Evolutionary conservation across 2,329 filamentous ascomycete species (phyloP).

Genomic region (Fusarium albosuccineum): DNA sequence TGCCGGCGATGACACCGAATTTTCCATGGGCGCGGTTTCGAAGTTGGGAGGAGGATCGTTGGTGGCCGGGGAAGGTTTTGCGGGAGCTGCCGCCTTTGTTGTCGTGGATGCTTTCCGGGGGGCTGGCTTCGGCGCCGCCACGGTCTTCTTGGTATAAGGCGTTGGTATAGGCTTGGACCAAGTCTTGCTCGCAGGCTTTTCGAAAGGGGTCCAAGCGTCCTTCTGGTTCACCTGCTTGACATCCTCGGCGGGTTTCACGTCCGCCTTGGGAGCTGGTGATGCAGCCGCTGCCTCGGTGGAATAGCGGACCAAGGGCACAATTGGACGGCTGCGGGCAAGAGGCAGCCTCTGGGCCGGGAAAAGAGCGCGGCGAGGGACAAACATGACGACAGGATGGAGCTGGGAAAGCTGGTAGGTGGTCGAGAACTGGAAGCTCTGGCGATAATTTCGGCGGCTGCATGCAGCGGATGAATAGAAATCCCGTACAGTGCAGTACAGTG

Average conservation of each 20-base stretch:
- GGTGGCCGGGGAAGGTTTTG: not conserved
- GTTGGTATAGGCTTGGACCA: not conserved
- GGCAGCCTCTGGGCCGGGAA: slow-evolving; percentile 37
- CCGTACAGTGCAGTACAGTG: slow-evolving; percentile 33
- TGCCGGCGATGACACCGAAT: too few relatives aligned
- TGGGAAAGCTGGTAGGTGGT: not conserved
- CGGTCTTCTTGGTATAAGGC: not conserved
- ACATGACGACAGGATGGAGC: slow-evolving; percentile 42
- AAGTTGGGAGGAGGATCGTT: not conserved
- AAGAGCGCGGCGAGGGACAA: slow-evolving; percentile 43
- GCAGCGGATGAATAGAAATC: slow-evolving; percentile 34
- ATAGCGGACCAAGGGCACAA: slow-evolving; percentile 39
- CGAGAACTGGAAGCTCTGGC: slow-evolving; percentile 6
- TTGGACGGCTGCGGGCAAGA: slow-evolving; percentile 26
- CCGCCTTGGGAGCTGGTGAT: not conserved
- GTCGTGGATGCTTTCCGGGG: slow-evolving; percentile 2
- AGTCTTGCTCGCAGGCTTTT: not conserved
- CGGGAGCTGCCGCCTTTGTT: not conserved
- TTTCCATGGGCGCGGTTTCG: not conserved
- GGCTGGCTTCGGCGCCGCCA: slow-evolving; percentile 9
- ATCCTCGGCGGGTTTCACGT: slow-evolving; percentile 28
- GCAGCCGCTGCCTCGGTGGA: slow-evolving; percentile 39
- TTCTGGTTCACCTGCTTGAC: slow-evolving; percentile 27
- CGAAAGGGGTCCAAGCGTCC: slow-evolving; percentile 12
- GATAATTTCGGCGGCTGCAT: slow-evolving; percentile 24